These are phyloP conservation scores for Magnaporthiopsis incrustans DNA, from an alignment of 2,329 filamentous ascomycete genomes.

Conservation along the genomic window DNA sequence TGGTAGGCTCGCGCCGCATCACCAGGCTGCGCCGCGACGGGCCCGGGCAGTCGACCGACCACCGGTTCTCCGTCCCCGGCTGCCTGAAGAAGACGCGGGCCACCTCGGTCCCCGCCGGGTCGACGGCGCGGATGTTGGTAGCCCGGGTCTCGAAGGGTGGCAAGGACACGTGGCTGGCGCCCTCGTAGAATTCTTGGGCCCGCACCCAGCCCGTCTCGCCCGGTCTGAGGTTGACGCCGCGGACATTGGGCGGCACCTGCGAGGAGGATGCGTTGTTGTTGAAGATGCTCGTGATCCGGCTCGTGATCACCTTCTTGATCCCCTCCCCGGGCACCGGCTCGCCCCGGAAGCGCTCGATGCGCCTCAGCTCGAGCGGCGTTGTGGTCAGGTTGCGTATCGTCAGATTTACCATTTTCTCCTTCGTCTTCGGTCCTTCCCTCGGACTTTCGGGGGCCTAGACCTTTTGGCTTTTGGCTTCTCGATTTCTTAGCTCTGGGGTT, in stretches of 20 bases:
- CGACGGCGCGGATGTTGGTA: slow-evolving; percentile 54
- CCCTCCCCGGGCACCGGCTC: slow-evolving; percentile 23
- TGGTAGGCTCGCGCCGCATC: slow-evolving; percentile 44
- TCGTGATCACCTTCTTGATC: slow-evolving; percentile 31
- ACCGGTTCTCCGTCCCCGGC: slow-evolving; percentile 42
- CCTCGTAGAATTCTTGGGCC: slow-evolving; percentile 39
- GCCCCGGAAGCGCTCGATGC: slow-evolving; percentile 63
- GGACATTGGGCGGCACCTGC: slow-evolving; percentile 14
- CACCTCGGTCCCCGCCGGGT: slow-evolving; percentile 52
- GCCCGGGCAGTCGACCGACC: slow-evolving; percentile 67
- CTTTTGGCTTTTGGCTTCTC: background rate
- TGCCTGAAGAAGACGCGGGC: slow-evolving; percentile 68
- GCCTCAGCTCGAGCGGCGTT: slow-evolving; percentile 62
- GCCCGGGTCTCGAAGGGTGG: slow-evolving; percentile 58
- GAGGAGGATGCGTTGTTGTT: slow-evolving; percentile 24
- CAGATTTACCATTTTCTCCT: slow-evolving; percentile 50
- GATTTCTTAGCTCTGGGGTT: too few relatives aligned
- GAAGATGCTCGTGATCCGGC: slow-evolving; percentile 25
- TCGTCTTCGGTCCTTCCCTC: too few relatives aligned
- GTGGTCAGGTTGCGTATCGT: slow-evolving; percentile 77
- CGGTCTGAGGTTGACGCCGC: slow-evolving; percentile 11
- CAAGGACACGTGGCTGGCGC: slow-evolving; percentile 47
- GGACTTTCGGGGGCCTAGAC: background rate
- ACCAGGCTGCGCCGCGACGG: slow-evolving; percentile 49
- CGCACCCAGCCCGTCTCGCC: slow-evolving; percentile 5